Conservation (phyloP, 2,329 filamentous ascomycete genomes). For the Colletotrichum echinochloae region DNA sequence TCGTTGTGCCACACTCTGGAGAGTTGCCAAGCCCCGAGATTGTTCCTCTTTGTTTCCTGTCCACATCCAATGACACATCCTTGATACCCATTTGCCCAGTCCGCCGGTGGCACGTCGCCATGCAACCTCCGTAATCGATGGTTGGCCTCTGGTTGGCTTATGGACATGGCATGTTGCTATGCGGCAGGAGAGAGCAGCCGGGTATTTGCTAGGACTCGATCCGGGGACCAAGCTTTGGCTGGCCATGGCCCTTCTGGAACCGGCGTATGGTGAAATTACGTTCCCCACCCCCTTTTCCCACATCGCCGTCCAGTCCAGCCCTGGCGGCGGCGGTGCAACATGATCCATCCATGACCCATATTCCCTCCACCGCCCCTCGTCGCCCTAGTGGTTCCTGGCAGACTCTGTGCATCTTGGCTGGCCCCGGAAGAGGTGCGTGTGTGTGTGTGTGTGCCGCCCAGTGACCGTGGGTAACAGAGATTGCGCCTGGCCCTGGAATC, state of each 20-base stretch:
- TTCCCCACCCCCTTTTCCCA: slow-evolving; percentile 40
- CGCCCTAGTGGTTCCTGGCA: slow-evolving; percentile 17
- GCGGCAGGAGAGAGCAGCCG: not conserved
- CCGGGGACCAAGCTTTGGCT: slow-evolving; percentile 34
- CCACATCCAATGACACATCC: not conserved
- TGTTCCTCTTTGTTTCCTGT: slow-evolving; percentile 1
- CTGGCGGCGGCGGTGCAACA: slow-evolving; percentile 18
- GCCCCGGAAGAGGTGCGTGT: not conserved
- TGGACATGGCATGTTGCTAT: slow-evolving; percentile 4
- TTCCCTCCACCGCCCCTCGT: slow-evolving; percentile 27
- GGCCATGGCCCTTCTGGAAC: slow-evolving; percentile 9
- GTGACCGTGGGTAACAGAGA: slow-evolving; percentile 11
- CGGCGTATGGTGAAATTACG: slow-evolving; percentile 35
- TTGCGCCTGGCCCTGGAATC: slow-evolving; percentile 22
- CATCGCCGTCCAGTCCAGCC: slow-evolving; percentile 37
- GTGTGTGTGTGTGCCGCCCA: not conserved
- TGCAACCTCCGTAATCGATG: not conserved
- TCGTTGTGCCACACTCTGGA: not conserved
- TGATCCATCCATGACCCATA: slow-evolving; percentile 15
- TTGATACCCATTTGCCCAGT: not conserved
- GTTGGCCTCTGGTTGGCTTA: slow-evolving; percentile 8
- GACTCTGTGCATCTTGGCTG: not conserved
- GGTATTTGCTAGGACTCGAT: slow-evolving; percentile 28
- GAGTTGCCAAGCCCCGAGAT: not conserved
- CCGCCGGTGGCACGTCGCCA: slow-evolving; percentile 7